A percentile compares a stretch with the other conserved stretches of the same genome.
Conservation (phyloP, 2,329 filamentous ascomycete species). For the Metarhizium album region DNA sequence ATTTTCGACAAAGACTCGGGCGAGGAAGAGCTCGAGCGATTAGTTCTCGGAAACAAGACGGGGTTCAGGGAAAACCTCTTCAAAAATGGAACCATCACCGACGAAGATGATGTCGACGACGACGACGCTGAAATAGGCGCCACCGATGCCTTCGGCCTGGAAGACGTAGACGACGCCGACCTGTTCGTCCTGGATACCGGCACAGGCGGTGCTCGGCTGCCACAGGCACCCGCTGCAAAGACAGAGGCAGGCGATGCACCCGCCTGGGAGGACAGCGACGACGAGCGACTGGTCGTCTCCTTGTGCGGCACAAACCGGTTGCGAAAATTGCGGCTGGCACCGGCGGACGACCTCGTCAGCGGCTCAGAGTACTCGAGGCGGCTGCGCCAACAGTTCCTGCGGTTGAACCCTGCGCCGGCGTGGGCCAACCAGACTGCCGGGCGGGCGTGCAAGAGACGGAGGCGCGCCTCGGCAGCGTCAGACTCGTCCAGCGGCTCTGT, state of each 20-base stretch:
- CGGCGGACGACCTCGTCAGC: conserved; percentile 75
- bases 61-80: conserved; percentile 70
- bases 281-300: conserved; percentile 77
- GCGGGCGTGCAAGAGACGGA: conserved; percentile 39
- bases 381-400: conserved; percentile 65
- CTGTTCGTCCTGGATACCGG: conserved; percentile 77
- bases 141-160: conserved; percentile 41
- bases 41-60: conserved; percentile 81
- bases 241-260: conserved; percentile 31
- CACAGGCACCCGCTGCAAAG: conserved; percentile 13
- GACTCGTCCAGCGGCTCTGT: conserved; percentile 42
- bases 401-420: conserved; percentile 46
- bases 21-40: conserved; percentile 74
- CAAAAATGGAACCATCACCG: conserved; percentile 14
- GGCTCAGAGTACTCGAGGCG: conserved; percentile 78
- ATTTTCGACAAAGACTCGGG: conserved; percentile 62
- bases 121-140: conserved; percentile 25
- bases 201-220: conserved; percentile 23
- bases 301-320: conserved; percentile 60
- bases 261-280: conserved; percentile 92
- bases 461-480: conserved; percentile 41
- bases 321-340: conserved; percentile 71
- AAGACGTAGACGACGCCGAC: conserved; percentile 61
- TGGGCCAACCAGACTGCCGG: conserved; percentile 46
- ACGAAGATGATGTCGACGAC: conserved; percentile 33